Evolutionary conservation across 2,329 filamentous ascomycete genomes (phyloP).

Genomic region (Grosmannia huntii): DNA sequence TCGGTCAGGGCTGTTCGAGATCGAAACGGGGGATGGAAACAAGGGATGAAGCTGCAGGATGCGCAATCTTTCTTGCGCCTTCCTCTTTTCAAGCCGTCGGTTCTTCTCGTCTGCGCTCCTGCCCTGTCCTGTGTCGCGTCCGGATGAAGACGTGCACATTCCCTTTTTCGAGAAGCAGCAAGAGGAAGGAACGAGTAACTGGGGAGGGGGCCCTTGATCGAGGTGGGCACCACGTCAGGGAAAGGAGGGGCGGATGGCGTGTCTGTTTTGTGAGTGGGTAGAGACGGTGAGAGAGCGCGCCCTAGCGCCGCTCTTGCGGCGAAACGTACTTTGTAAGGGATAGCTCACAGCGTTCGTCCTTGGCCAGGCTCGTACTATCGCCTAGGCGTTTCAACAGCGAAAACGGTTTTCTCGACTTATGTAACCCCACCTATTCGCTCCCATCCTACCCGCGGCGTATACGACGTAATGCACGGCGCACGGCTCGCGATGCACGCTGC

Average conservation of each 20-base stretch:
- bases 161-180: neutral
- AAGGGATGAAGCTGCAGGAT: neutral
- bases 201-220: neutral
- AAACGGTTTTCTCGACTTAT: neutral
- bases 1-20: neutral
- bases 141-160: neutral
- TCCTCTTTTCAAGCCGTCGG: neutral
- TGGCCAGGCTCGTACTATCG: neutral
- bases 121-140: neutral
- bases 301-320: neutral
- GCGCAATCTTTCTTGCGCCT: neutral
- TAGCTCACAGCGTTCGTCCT: neutral
- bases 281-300: neutral
- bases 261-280: neutral
- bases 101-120: neutral
- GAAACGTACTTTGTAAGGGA: neutral
- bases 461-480: neutral
- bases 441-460: neutral
- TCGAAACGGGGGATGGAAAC: neutral
- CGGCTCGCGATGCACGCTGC: neutral
- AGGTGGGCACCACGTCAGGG: neutral
- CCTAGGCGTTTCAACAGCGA: neutral
- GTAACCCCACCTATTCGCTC: neutral
- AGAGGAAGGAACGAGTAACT: conserved; percentile 1
- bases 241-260: conserved; percentile 2